Evolutionary conservation across 2,329 filamentous ascomycete species (phyloP).

Genomic region (Aspergillus ustus): DNA sequence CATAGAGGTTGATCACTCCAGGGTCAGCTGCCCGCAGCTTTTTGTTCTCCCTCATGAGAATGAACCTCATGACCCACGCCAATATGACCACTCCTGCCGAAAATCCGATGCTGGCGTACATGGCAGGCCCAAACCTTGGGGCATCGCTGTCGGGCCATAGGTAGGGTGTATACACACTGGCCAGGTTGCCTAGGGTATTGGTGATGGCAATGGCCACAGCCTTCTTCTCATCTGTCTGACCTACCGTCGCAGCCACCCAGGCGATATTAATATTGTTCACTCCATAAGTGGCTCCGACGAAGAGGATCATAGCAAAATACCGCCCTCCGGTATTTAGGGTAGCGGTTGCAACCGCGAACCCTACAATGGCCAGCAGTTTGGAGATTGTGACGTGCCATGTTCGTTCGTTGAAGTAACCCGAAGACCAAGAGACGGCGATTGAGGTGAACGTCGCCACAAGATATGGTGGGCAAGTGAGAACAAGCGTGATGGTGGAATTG

Average conservation of each 20-base stretch:
- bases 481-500: constrained; percentile 53
- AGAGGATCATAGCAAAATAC: constrained; percentile 39
- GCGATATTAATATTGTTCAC: constrained; percentile 49
- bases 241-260: constrained; percentile 48
- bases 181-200: constrained; percentile 47
- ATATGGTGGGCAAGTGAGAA: constrained; percentile 58
- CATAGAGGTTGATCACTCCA: constrained; percentile 19
- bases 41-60: constrained; percentile 17
- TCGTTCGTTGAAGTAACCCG: constrained; percentile 47
- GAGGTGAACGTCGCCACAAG: constrained; percentile 54
- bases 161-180: constrained; percentile 47
- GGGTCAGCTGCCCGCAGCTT: constrained; percentile 19
- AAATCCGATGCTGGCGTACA: constrained; percentile 23
- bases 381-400: constrained; percentile 36
- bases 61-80: constrained; percentile 18
- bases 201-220: constrained; percentile 48
- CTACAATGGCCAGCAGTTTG: constrained; percentile 32
- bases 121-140: constrained; percentile 18
- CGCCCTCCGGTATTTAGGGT: constrained; percentile 35
- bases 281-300: constrained; percentile 36
- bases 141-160: constrained; percentile 36
- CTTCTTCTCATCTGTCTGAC: constrained; percentile 50
- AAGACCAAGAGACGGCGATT: constrained; percentile 56
- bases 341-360: constrained; percentile 36
- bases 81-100: constrained; percentile 21